phyloP scores from a whole-genome alignment of 2,329 filamentous ascomycete genomes.

The Colletotrichum sp. region DNA sequence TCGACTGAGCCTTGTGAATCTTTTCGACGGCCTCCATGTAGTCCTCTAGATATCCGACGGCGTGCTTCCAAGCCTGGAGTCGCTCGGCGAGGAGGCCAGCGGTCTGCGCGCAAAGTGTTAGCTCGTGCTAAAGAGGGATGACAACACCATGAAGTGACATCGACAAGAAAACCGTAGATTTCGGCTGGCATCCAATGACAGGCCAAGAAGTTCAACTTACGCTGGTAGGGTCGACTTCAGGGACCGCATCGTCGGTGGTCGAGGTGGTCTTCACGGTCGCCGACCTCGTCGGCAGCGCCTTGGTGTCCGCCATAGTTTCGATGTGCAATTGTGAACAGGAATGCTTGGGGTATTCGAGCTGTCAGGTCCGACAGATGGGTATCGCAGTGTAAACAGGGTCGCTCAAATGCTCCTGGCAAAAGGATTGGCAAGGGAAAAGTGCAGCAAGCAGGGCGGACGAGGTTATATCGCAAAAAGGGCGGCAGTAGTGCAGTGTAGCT shows the following conservation, averaged over 20 bases:
- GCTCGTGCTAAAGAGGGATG: not conserved
- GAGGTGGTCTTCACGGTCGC: conserved; percentile 38
- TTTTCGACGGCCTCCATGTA: conserved; percentile 88
- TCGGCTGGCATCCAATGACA: not conserved
- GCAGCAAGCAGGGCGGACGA: not conserved
- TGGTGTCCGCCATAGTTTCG: conserved; percentile 33
- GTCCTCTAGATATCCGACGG: conserved; percentile 88
- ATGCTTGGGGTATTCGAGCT: not conserved
- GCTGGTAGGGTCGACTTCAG: conserved; percentile 62
- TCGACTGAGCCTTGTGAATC: conserved; percentile 81
- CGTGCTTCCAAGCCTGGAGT: conserved; percentile 95
- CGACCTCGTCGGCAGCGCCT: conserved; percentile 50
- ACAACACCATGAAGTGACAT: not conserved
- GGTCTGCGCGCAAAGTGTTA: conserved; percentile 53
- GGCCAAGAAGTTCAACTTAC: conserved; percentile 42
- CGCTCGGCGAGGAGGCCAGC: conserved; percentile 85
- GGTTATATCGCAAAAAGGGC: conserved; percentile 6
- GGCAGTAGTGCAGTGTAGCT: not conserved
- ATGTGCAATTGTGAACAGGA: conserved; percentile 25
- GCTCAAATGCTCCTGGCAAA: not conserved
- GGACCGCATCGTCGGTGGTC: conserved; percentile 59
- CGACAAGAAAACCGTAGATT: not conserved
- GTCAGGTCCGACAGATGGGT: not conserved
- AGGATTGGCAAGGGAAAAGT: not conserved
- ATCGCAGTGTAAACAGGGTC: not conserved